Conservation (phyloP, 768 basidiomycete species). For the Zangia roseola region DNA sequence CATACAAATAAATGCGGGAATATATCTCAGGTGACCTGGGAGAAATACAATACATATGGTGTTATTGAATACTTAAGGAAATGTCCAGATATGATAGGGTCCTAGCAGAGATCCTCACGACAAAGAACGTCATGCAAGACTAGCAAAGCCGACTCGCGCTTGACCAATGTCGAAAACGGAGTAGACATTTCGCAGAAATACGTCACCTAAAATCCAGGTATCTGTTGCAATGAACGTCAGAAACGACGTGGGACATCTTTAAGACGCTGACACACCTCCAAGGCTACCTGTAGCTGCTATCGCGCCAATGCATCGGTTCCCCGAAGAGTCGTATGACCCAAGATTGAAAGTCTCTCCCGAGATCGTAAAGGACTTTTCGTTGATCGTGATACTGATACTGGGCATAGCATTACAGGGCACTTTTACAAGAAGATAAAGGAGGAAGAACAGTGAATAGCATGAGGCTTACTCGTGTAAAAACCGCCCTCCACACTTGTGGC, state of each 20-base stretch:
- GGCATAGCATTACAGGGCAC: conserved; percentile 28
- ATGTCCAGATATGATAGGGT: no score
- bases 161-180: conserved; percentile 42
- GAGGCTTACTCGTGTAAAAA: conserved; percentile 34
- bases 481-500: conserved; percentile 33
- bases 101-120: no score
- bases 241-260: background rate
- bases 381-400: conserved; percentile 34
- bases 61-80: no score
- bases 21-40: no score
- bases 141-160: conserved; percentile 42
- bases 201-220: conserved; percentile 38
- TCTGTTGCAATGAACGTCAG: conserved; percentile 7
- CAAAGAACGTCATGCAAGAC: conserved; percentile 17
- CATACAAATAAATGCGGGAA: no score
- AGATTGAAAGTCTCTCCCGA: conserved; percentile 36
- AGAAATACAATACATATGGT: no score
- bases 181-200: conserved; percentile 48
- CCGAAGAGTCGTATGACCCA: conserved; percentile 23
- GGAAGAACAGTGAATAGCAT: background rate
- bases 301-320: conserved; percentile 18
- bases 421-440: conserved; percentile 1
- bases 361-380: conserved; percentile 32
- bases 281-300: conserved; percentile 13
- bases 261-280: conserved; percentile 17